Evolutionary conservation across 495 filamentous ascomycete species (phyloP), one percentile per base, ranked within the genome.

Genomic region (Xylaria flabelliformis): DNA sequence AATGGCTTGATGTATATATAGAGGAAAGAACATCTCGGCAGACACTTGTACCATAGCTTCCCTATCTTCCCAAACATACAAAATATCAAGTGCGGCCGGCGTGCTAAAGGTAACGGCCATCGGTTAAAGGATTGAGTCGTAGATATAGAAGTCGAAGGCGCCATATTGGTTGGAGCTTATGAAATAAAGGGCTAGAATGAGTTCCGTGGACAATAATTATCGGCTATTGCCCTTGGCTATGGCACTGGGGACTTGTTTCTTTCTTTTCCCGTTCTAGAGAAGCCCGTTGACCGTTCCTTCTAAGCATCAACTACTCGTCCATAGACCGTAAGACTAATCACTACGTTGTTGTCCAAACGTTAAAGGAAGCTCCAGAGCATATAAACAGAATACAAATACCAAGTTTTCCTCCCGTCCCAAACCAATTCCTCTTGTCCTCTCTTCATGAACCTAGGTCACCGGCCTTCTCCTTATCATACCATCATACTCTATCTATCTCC

Each of bases 381-480:
- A 21, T 50, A 50, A 50, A 50, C 48, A 50, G 46, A 50, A 50
- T n/a, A 50, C n/a, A 50, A 50, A 50, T 50, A 50, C 46, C 46
- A 19, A 50, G 46, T 50, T 21, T 10, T 50, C 46, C 46, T 21
- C 48, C 5, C 48, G 48, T 50, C 48, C 48, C 48, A 50, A 21
- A 50, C 48, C 48, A 50, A 50, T 50, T 50, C 48, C 48, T 21
- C 48, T 50, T 50, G 48, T 50, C 48, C 48, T 50, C 19, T 50
- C 48, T 50, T 21, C 8, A 50, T 50, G 5, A 50, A 50, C 44
- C 44, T 46, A 5, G 44, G 19, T 9, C 48, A 10, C n/a, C 48
- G 7, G 48, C n/a, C 48, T 50, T 50, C 19, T 21, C n/a, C 48
- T 21, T n/a, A 50, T 50, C 48, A 50, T 50, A 50, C 19, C 46